Conservation (phyloP, 176 grass and related monocot species). For the Zea mays region DNA sequence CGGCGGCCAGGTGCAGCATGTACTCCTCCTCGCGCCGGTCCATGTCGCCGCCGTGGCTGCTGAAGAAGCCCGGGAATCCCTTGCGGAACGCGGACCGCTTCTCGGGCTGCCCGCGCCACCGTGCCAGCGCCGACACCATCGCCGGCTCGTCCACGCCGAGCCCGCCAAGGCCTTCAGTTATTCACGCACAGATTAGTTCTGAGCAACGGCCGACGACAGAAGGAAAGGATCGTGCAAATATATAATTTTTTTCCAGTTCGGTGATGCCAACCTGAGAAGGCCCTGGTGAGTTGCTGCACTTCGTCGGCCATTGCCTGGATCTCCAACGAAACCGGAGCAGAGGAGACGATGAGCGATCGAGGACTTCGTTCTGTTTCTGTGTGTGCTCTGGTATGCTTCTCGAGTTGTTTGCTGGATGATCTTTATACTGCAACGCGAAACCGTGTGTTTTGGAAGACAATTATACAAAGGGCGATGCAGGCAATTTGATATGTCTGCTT, state of each 20-base stretch:
- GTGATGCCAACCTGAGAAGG: conserved; percentile 77
- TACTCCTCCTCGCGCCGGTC: conserved; percentile 72
- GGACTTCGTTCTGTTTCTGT: not conserved
- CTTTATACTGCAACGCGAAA: conserved; percentile 52
- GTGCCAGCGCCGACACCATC: conserved; percentile 59
- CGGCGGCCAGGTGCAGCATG: conserved; percentile 53
- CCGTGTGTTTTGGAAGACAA: conserved; percentile 24
- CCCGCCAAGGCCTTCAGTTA: conserved; percentile 58
- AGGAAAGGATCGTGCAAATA: not conserved
- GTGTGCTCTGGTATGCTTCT: conserved; percentile 11
- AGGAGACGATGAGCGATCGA: not conserved
- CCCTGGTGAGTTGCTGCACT: conserved; percentile 69
- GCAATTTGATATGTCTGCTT: not conserved
- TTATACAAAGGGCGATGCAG: conserved; percentile 37
- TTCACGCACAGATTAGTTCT: not conserved
- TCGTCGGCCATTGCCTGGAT: conserved; percentile 51
- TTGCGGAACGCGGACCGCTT: conserved; percentile 63
- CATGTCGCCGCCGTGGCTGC: conserved; percentile 33
- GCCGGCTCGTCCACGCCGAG: conserved; percentile 72
- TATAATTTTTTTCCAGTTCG: not conserved
- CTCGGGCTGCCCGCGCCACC: conserved; percentile 82
- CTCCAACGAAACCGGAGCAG: not conserved
- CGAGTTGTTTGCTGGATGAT: not conserved
- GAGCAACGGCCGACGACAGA: not conserved
- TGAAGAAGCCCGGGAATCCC: conserved; percentile 59